Percentiles rank a stretch among this genome's conserved stretches.
phyloP scores from a whole-genome alignment of 345 rosid species.

The Hibiscus syriacus region DNA sequence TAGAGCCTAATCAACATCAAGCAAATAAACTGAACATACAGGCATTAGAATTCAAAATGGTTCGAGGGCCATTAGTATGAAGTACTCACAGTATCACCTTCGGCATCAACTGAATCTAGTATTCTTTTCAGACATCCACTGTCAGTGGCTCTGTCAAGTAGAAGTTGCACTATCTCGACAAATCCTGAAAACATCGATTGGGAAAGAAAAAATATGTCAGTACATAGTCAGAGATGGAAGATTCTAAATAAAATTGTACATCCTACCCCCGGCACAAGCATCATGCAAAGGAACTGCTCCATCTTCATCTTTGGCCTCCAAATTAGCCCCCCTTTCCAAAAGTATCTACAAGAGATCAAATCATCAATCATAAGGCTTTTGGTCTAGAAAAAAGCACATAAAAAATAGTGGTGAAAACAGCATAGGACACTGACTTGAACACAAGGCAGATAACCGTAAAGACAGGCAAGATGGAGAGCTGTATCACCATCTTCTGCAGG shows the following conservation, averaged over 20 bases:
- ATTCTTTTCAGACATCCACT: conserved; percentile 52
- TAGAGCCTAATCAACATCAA: neutral
- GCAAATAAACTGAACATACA: neutral
- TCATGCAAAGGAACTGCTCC: conserved; percentile 94
- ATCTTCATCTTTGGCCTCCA: conserved; percentile 86
- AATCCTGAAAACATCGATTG: conserved; percentile 38
- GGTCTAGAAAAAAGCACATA: neutral
- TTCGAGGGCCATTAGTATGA: neutral
- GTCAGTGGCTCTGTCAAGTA: conserved; percentile 51
- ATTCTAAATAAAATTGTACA: neutral
- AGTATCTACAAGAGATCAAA: conserved; percentile 44
- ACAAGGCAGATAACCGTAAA: conserved; percentile 75
- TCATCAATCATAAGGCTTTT: neutral
- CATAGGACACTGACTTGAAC: conserved; percentile 46
- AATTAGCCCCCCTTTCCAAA: conserved; percentile 72
- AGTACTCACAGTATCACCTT: conserved; percentile 79
- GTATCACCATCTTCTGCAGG: conserved; percentile 86
- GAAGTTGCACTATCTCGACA: conserved; percentile 54
- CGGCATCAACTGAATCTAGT: conserved; percentile 61
- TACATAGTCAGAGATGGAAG: neutral
- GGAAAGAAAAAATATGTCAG: neutral
- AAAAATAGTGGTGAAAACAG: neutral
- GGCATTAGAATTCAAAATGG: neutral
- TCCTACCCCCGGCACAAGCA: conserved; percentile 86
- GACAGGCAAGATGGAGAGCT: conserved; percentile 82